phyloP scores from a whole-genome alignment of 768 basidiomycete genomes.

The Lyophyllum decastes region DNA sequence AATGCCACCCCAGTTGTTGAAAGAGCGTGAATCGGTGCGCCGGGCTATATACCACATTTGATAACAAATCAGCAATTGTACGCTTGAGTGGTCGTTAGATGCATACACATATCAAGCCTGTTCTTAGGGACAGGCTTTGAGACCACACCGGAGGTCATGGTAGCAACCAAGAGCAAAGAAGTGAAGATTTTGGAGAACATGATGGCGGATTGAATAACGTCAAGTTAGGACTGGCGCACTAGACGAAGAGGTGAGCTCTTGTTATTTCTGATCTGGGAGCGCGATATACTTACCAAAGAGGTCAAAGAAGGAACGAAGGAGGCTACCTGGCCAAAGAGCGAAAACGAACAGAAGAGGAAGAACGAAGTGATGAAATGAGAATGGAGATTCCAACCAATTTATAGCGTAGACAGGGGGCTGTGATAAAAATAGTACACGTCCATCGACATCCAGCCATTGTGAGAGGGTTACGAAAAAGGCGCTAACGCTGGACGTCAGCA shows the following conservation, averaged over 20 bases:
- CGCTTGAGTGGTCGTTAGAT: neutral
- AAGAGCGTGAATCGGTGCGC: constrained; percentile 21
- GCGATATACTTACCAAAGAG: constrained; percentile 15
- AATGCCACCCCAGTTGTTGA: constrained; percentile 37
- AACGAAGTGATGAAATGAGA: constrained; percentile 21
- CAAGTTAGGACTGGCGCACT: constrained; percentile 4
- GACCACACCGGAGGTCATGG: constrained; percentile 28
- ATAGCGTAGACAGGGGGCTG: neutral
- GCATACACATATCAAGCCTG: constrained; percentile 13
- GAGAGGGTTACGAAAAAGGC: neutral
- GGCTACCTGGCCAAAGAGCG: constrained; percentile 37
- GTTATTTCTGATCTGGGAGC: neutral
- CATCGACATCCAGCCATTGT: no score
- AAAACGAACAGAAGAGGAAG: constrained; percentile 25
- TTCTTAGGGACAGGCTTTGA: constrained; percentile 25
- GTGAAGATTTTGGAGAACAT: constrained; percentile 39
- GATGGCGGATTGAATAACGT: constrained; percentile 24
- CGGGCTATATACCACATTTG: constrained; percentile 8
- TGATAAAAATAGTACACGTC: constrained; percentile 9
- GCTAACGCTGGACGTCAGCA: constrained; percentile 4
- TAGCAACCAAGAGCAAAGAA: constrained; percentile 26
- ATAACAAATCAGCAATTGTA: neutral
- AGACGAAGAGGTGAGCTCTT: neutral
- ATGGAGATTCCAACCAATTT: neutral
- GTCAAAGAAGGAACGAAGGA: constrained; percentile 27